Evolutionary conservation across 2,329 filamentous ascomycete species (phyloP), one percentile per base, ranked within the genome.

Genomic region (Fusarium sp.): DNA sequence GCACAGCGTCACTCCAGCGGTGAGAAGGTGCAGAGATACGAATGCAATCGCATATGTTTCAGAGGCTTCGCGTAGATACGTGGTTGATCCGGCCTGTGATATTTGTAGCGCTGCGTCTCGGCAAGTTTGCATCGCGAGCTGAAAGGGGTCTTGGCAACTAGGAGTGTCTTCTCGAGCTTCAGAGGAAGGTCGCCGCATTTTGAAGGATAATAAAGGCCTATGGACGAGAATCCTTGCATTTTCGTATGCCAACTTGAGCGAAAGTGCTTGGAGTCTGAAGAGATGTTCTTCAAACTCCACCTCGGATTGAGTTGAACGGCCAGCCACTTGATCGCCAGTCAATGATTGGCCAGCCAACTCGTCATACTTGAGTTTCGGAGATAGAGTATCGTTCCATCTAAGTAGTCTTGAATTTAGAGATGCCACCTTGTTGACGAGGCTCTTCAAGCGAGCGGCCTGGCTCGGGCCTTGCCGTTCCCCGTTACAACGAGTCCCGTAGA

Each of bases 181-280:
- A 16, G 30, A 18, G 5, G 14, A 10, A 4, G 16, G 2, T 3
- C 1, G 30, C 2, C 16, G 14, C n/a, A 34, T 58, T 8, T 14
- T 71, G 13, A 64, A 70, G 0, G 75, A 76, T 1, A 76, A 41
- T 2, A 77, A 56, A 1, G 74, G 75, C 3, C 75, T 67, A 5
- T 83, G 73, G 0, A 81, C 64, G 0, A 84, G 56, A 0, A 84
- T 84, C 8, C 70, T 78, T 0, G 81, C 75, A 39, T 83, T 83
- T 18, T 84, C 77, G 37, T 77, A 83, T 0, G 81, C 81, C 4
- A 84, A 72, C 48, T 78, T 71, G 2, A 84, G 73, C 0, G 80
- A 69, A 4, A 84, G 76, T 0, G 81, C 79, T 57, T 83, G 82
- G 0, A 83, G 70, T 10, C 78, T 74, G 50, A 77, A 84, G 0